Evolutionary conservation across 2,329 filamentous ascomycete genomes (phyloP), one percentile per base, ranked within the genome.

Genomic region (Botryosphaeria dothidea): DNA sequence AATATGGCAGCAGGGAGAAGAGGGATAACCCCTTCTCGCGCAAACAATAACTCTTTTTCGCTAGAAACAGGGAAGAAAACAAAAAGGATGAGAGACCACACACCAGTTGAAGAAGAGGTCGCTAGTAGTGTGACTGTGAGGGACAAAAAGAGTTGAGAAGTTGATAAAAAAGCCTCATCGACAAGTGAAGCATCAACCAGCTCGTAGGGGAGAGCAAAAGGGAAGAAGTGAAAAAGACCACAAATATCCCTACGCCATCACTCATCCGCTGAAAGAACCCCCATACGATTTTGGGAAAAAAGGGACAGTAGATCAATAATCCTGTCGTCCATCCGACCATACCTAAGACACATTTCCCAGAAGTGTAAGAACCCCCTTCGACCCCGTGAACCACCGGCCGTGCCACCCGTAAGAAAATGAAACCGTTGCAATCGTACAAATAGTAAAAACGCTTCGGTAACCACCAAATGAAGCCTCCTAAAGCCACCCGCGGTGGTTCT

Each of bases 341-440:
- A 51, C 45, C 45, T 62, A 38, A 41, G 41, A 15, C 25, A 38
- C 23, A 13, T 38, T 62, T 45, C 21, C 45, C 43, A 49, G 41
- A 49, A 51, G 23, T 41, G 34, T 31, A 38, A 61, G 48, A 34
- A n/a, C 31, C 58, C 58, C 45, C 34, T 51, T 41, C 27, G 45
- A 62, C 34, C 58, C 57, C 58, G 34, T 62, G 19, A 60, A 31
- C 25, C 41, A n/a, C 56, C 41, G 46, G 19, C 56, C 56, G 27
- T 60, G 41, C 41, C 41, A 46, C 56, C 54, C 56, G 38, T 60
- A 21, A 46, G 41, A 60, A 60, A 46, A 60, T n/a, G 19, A 52
- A 52, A 34, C 56, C 56, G 56, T 60, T 60, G 38, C 56, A 23
- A 60, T 60, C 56, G 56, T 60, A 60, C 56, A 60, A 45, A 13